Base-by-base conservation (phyloP, 352 stramenopile species). In the Phytophthora colocasiae region DNA sequence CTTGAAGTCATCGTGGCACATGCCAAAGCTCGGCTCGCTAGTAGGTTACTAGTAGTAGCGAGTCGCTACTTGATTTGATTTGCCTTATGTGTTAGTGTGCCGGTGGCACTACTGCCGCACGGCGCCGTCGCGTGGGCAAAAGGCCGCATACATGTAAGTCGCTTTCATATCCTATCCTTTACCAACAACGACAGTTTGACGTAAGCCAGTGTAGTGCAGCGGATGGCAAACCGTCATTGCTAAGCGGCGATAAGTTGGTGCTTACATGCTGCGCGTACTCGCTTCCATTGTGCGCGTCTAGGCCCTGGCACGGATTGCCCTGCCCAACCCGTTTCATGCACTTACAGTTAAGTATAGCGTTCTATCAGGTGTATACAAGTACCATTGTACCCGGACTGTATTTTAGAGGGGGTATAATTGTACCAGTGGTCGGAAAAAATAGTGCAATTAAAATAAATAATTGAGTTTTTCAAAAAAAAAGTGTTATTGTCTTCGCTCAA, bases 131-230 rank as follows among this genome's bases (percentile, higher is more conserved):
- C 5, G 40, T 46, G 40, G 27, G 27, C 27, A 31, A 31, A 8
- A 7, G 27, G 27, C 27, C 27, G 27, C 36, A 14, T 19, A n/a
- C n/a, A n/a, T n/a, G n/a, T n/a, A 27, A 46, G 40, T 46, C 40
- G 40, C 17, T 27, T 26, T 54, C n/a, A 38, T 31, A 15, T 12
- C 15, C 47, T 54, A 29, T 36, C 29, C 14, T 12, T 34, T 12
- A 34, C 8, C 31, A 3, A 14, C 14, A 41, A 11, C 47, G 17
- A 15, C 29, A 17, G 27, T 26, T 81, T 70, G 36, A 34, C 31
- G 36, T 17, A 43, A 17, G 36, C 12, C 36, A 19, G 36, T 43
- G 15, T 43, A 17, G 36, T 12, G 36, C 1, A 43, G 15, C 11
- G 36, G 3, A 15, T 43, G 36, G 14, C 15, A 17, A 17, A 43